Evolutionary conservation across 306 rosid genomes (phyloP), one percentile per base, ranked within the genome.

Genomic region (Ochetophila trinervis): DNA sequence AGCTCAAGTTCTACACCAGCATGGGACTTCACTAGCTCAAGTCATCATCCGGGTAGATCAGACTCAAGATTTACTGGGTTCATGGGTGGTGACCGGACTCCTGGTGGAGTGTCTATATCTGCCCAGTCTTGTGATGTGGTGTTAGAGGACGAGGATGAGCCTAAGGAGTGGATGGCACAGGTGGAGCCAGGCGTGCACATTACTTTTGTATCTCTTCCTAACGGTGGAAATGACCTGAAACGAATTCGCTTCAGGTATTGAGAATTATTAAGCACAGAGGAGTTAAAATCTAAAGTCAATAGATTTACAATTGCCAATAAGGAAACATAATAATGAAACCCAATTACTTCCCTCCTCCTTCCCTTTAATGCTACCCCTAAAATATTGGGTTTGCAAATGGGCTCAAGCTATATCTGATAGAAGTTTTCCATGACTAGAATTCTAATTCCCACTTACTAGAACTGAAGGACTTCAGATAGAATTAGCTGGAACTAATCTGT

Each of bases 161-260:
- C 86, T 36, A 83, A 79, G 77, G 87, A 79, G 84, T 94, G 99
- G 99, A 78, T 90, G 87, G 97, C 97, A n/a, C 96, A 94, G 60
- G 97, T 86, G 54, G 99, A 94, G 75, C 99, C 99, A 4, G 99
- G 99, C 0, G 86, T 94, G 71, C 86, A 81, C 72, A 83, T 94
- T 47, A 84, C 90, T 58, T 90, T 94, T 52, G 84, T 86, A 57
- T 78, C 99, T 54, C 96, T 94, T 70, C 88, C 99, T 63, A 81
- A 78, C 78, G 99, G 99, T 0, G 99, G 95, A 44, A 88, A 94
- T 78, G 95, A 88, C 71, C 91, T 94, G 35, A 84, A 80, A 51
- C 85, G 97, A 62, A 88, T 94, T 76, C 91, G 95, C 40, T 94
- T 94, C 85, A 65, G 88, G 99, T 94, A 83, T 62, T 66, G 51